Evolutionary conservation across 1,284 basidiomycete genomes (phyloP).

Genomic region (Leccinum subrobustum): DNA sequence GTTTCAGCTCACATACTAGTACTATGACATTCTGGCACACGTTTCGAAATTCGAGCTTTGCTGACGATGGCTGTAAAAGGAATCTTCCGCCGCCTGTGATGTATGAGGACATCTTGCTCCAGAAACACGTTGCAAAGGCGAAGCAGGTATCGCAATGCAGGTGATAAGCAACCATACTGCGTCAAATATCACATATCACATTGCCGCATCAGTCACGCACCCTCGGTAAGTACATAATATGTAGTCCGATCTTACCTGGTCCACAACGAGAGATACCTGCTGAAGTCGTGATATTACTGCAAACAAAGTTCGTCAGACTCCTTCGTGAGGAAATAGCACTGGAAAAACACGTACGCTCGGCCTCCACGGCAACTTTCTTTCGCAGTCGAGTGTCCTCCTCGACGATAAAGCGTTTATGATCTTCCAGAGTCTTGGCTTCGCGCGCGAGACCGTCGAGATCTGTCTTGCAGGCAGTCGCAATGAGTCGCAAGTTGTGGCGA

Average conservation of each 20-base stretch:
- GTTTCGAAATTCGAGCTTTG: not conserved
- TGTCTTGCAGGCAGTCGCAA: slow-evolving; percentile 77
- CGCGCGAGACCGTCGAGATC: slow-evolving; percentile 86
- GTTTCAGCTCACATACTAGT: not conserved
- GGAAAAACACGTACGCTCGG: slow-evolving; percentile 54
- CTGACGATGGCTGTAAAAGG: not conserved
- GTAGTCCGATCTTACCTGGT: slow-evolving; percentile 18
- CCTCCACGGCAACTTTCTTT: slow-evolving; percentile 70
- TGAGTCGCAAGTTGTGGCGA: slow-evolving; percentile 89
- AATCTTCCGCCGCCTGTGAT: not conserved
- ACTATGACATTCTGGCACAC: not conserved
- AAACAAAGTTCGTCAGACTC: slow-evolving; percentile 17
- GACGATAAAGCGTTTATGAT: slow-evolving; percentile 72
- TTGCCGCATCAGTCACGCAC: not conserved
- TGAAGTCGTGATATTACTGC: slow-evolving; percentile 77
- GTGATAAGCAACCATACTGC: not conserved
- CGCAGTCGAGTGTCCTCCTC: slow-evolving; percentile 70
- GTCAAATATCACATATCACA: not conserved
- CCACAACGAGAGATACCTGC: slow-evolving; percentile 69
- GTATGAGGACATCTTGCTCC: not conserved
- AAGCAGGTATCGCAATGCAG: not conserved
- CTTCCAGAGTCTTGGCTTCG: slow-evolving; percentile 83
- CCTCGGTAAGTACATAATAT: not conserved
- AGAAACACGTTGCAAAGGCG: slow-evolving; percentile 9
- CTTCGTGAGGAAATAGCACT: not conserved